Conservation (phyloP, 2,329 filamentous ascomycete genomes). For the Spiromastix sp. region DNA sequence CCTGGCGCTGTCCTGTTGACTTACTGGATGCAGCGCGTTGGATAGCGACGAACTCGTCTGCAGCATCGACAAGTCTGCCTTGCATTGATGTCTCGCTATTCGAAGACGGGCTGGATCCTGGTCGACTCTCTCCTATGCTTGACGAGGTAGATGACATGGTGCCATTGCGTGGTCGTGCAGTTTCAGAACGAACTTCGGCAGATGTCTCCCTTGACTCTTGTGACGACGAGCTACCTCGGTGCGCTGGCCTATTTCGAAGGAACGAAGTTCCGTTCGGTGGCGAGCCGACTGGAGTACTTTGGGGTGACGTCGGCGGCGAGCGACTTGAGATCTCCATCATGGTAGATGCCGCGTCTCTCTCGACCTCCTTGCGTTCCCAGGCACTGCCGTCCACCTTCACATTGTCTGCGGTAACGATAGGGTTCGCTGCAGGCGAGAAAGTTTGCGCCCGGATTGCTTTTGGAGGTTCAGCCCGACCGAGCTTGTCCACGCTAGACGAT, state of each 20-base stretch:
- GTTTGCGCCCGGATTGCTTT: constrained; percentile 51
- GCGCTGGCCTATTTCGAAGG: constrained; percentile 25
- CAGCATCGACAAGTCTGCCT: neutral
- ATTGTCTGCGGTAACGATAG: constrained; percentile 57
- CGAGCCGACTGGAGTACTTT: constrained; percentile 37
- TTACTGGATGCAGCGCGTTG: constrained; percentile 17
- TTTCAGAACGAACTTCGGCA: constrained; percentile 26
- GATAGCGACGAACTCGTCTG: constrained; percentile 12
- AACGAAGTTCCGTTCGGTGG: constrained; percentile 28
- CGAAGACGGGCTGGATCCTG: constrained; percentile 1
- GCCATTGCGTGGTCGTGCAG: neutral
- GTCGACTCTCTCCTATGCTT: neutral
- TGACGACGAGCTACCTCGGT: constrained; percentile 41
- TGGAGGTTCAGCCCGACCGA: constrained; percentile 36
- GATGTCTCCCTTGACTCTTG: constrained; percentile 10
- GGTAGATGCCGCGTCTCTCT: constrained; percentile 49
- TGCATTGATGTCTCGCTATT: constrained; percentile 2
- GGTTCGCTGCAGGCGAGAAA: constrained; percentile 52
- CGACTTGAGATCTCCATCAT: constrained; percentile 60
- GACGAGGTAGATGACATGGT: constrained; percentile 1
- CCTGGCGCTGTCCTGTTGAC: constrained; percentile 26
- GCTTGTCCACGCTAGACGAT: constrained; percentile 23
- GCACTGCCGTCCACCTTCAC: constrained; percentile 56
- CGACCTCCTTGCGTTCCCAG: constrained; percentile 43
- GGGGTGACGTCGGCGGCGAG: constrained; percentile 46